Percentiles rank a stretch among this genome's conserved stretches.
Evolutionary conservation across 345 rosid species (phyloP).

Genomic region (Trapa bicornis): DNA sequence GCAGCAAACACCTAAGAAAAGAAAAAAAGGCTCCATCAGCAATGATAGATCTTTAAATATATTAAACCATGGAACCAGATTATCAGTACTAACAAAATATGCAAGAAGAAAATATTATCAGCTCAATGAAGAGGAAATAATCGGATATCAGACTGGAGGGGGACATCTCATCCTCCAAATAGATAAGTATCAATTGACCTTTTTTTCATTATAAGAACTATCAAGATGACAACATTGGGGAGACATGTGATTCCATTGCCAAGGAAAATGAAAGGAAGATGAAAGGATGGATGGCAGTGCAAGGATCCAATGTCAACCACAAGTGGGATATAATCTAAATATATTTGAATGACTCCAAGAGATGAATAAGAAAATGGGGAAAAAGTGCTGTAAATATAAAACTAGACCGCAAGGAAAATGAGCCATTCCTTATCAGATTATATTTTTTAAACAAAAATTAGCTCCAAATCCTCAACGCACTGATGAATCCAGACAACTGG

Average conservation of each 20-base stretch:
- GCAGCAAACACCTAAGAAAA: slow-evolving; percentile 27
- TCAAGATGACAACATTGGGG: background rate
- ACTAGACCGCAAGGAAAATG: background rate
- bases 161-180: background rate
- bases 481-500: background rate
- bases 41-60: background rate
- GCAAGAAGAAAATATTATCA: background rate
- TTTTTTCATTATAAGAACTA: no score
- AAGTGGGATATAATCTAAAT: no score
- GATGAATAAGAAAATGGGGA: background rate
- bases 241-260: no score
- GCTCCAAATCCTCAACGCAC: background rate
- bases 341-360: background rate
- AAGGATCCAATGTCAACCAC: no score
- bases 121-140: background rate
- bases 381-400: background rate
- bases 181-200: background rate
- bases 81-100: background rate
- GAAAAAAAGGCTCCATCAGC: background rate
- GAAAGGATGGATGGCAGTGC: no score
- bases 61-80: no score
- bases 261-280: no score
- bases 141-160: background rate
- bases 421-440: background rate
- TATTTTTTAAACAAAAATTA: background rate